Conservation (phyloP, 2,329 filamentous ascomycete species). For the Onygenales sp. region DNA sequence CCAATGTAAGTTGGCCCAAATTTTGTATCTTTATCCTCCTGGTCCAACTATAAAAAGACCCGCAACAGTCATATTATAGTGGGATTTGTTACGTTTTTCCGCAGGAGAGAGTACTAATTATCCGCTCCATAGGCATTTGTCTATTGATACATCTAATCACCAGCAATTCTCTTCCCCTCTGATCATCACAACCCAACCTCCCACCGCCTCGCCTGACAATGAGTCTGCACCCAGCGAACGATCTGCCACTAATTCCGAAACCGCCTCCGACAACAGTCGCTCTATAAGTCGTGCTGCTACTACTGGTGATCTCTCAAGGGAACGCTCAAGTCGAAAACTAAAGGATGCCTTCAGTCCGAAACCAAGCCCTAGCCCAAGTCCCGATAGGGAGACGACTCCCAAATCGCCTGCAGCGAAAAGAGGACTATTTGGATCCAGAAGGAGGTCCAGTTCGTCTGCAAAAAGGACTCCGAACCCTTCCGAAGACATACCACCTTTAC, state of each 20-base stretch:
- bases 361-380: slow-evolving; percentile 41
- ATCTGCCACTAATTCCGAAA: slow-evolving; percentile 3
- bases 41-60: no score
- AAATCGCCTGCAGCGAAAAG: slow-evolving; percentile 34
- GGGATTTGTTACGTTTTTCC: neutral
- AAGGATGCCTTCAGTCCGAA: slow-evolving; percentile 59
- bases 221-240: neutral
- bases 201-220: neutral
- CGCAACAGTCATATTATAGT: neutral
- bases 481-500: slow-evolving; percentile 25
- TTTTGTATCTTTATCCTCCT: no score
- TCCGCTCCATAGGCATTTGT: neutral
- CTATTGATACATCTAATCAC: neutral
- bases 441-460: slow-evolving; percentile 26
- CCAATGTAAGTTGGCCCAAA: slow-evolving; percentile 19
- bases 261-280: neutral
- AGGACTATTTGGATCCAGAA: slow-evolving; percentile 29
- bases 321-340: slow-evolving; percentile 48
- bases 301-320: neutral
- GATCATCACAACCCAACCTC: neutral
- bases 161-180: neutral
- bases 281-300: slow-evolving; percentile 3
- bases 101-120: neutral
- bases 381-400: slow-evolving; percentile 34
- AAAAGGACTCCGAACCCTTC: slow-evolving; percentile 19